Base-by-base conservation (phyloP, 352 stramenopile genomes). In the Pythium guiyangense region DNA sequence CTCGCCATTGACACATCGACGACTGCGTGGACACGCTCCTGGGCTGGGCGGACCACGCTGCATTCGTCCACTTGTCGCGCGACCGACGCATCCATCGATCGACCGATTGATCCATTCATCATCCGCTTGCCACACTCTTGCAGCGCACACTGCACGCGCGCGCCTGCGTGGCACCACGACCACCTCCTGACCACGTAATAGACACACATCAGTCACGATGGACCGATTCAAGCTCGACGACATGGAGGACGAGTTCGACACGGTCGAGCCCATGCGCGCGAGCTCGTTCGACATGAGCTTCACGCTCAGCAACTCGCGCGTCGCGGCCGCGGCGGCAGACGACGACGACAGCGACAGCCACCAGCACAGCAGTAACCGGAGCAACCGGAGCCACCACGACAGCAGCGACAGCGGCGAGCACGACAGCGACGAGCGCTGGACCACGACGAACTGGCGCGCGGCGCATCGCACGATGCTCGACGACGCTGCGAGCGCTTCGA, bases 251-350 rank as follows among this genome's bases (percentile, higher is more conserved):
- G 73, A 86, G 53, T 90, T 83, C 47, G 85, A 94, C 65, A 83
- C 71, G 3, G 79, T 94, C 15, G 85, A 92, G 71, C 85, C 85
- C 49, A 86, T 92, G 71, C 85, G 85, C 4, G 72, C 85, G n/a
- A 92, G 85, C 61, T 93, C 83, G 31, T 94, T 94, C 63, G 83
- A 94, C 75, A 88, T 90, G 78, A 90, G 79, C 62, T 92, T 92
- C 69, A 90, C 79, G 34, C 78, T 91, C 10, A 76, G 75, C 56
- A 71, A 68, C 67, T 74, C 86, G 62, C 67, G 70, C 49, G 52
- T 71, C 42, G 58, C 59, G 31, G 56, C 55, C 27, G 54, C 70
- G 0, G 54, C 54, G 10, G 61, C 22, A 3, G 59, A 60, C 25
- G 63, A 73, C 52, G 63, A 62, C n/a, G 42, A 56, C 45, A 46